These are phyloP conservation scores for Testicularia cyperi DNA, from an alignment of 1,284 basidiomycete species.

Conservation along the genomic window DNA sequence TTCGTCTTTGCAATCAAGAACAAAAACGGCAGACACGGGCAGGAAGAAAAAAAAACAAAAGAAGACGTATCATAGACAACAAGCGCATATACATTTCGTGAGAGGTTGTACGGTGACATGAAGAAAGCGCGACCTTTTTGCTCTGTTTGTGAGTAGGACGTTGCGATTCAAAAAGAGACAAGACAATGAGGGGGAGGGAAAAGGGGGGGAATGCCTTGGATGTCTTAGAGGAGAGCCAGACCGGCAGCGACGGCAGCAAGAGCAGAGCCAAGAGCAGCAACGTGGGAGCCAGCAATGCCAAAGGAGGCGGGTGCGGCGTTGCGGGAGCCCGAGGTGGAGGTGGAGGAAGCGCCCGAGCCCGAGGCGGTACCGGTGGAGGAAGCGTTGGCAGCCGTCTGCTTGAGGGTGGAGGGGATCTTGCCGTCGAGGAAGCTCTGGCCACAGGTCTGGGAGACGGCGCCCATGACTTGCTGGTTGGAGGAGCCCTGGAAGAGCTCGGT, in stretches of 20 bases:
- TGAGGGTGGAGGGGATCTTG: slow-evolving; percentile 15
- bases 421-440: slow-evolving; percentile 15
- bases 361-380: slow-evolving; percentile 10
- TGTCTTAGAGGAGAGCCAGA: slow-evolving; percentile 18
- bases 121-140: no score
- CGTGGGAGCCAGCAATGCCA: slow-evolving; percentile 1
- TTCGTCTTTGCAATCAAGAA: no score
- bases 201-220: no score
- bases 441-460: slow-evolving; percentile 17
- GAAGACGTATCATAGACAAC: no score
- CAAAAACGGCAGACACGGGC: no score
- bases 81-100: no score
- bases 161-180: neutral
- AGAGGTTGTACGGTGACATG: no score
- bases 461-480: slow-evolving; percentile 9
- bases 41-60: no score
- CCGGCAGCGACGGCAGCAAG: slow-evolving; percentile 24
- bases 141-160: no score
- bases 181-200: no score
- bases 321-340: neutral
- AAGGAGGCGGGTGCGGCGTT: slow-evolving; percentile 1
- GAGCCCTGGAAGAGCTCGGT: slow-evolving; percentile 16
- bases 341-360: neutral
- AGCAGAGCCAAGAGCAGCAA: slow-evolving; percentile 6
- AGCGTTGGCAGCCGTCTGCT: slow-evolving; percentile 22